phyloP scores from a whole-genome alignment of 1,139 yeast genomes.

The Taphrina deformans region DNA sequence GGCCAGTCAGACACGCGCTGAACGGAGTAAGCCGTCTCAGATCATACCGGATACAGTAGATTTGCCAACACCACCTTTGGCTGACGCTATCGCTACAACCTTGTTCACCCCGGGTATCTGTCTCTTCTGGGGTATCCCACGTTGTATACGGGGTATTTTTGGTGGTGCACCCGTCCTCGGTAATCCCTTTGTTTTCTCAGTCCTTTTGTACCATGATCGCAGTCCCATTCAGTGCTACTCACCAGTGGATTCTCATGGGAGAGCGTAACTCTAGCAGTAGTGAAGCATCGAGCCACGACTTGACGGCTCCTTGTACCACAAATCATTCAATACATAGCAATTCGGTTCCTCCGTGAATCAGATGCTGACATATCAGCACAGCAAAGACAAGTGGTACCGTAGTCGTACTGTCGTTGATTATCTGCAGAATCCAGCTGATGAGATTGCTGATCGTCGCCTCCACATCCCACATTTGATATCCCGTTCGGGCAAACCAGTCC shows the following conservation, averaged over 20 bases:
- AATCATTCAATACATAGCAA: not conserved
- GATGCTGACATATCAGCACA: no score
- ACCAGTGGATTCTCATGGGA: conserved; percentile 37
- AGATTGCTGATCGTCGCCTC: conserved; percentile 1
- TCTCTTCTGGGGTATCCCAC: conserved; percentile 40
- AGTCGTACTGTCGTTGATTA: not conserved
- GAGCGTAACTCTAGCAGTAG: not conserved
- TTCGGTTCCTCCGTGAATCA: no score
- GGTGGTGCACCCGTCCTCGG: conserved; percentile 39
- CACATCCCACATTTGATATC: not conserved
- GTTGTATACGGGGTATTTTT: conserved; percentile 39
- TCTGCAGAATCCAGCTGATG: not conserved
- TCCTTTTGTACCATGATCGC: no score
- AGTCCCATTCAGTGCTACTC: not conserved
- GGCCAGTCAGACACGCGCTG: conserved; percentile 30
- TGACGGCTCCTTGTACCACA: not conserved
- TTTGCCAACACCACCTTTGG: conserved; percentile 76
- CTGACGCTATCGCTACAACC: conserved; percentile 71
- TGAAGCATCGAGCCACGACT: not conserved
- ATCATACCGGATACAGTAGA: conserved; percentile 50
- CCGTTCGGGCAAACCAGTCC: not conserved
- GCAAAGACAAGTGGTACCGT: not conserved
- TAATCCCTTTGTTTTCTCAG: conserved; percentile 37
- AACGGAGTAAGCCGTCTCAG: no score
- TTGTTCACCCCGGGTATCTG: conserved; percentile 57